phyloP scores from a whole-genome alignment of 768 basidiomycete genomes.

The Tricholoma hemisulphureum region DNA sequence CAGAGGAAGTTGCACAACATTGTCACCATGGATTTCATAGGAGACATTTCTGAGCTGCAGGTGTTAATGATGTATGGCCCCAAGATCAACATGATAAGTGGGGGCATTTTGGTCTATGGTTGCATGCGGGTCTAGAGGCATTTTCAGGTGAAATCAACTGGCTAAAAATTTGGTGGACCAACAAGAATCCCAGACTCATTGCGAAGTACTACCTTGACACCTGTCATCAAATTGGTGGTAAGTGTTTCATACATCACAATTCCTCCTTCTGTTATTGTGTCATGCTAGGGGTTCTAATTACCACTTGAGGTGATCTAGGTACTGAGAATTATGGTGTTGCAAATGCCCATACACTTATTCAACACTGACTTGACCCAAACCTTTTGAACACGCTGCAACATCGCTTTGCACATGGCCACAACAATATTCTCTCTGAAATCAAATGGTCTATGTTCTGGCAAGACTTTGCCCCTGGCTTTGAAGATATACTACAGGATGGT shows the following conservation, averaged over 20 bases:
- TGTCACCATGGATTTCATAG: slow-evolving; percentile 16
- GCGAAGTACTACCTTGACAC: slow-evolving; percentile 26
- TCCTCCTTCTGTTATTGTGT: too few species aligned
- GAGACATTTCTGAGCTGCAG: slow-evolving; percentile 29
- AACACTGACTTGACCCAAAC: not conserved
- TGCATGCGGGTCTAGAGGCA: slow-evolving; percentile 29
- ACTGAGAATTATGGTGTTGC: slow-evolving; percentile 36
- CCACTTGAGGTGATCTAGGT: slow-evolving; percentile 37
- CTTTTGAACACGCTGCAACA: slow-evolving; percentile 28
- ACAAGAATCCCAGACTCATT: slow-evolving; percentile 26
- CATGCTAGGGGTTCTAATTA: slow-evolving; percentile 25
- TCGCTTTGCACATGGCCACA: slow-evolving; percentile 31
- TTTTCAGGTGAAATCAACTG: slow-evolving; percentile 26
- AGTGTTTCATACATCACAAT: too few species aligned
- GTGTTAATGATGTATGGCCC: slow-evolving; percentile 31
- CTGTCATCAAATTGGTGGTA: slow-evolving; percentile 16
- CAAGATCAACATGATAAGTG: slow-evolving; percentile 40
- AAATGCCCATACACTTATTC: slow-evolving; percentile 17
- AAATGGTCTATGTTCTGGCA: slow-evolving; percentile 34
- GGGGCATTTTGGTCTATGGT: slow-evolving; percentile 29
- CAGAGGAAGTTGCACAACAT: slow-evolving; percentile 1
- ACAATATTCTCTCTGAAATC: too few species aligned
- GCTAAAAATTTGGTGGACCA: slow-evolving; percentile 35
- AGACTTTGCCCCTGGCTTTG: slow-evolving; percentile 36
- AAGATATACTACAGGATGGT: slow-evolving; percentile 33